These are phyloP conservation scores for Eucalyptus sideroxylon DNA, from an alignment of 345 rosid genomes.

Conservation along the genomic window DNA sequence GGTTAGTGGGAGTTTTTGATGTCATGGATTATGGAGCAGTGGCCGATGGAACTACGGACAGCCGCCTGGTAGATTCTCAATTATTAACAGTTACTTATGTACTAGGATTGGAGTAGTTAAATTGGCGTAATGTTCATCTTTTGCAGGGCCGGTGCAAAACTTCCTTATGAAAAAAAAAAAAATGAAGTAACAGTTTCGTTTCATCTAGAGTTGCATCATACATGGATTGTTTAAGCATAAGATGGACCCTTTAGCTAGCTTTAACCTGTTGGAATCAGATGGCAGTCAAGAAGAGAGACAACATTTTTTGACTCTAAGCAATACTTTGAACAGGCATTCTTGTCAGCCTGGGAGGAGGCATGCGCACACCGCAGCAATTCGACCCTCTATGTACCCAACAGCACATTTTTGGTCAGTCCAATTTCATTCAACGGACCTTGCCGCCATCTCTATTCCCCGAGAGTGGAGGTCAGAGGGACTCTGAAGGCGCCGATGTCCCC, in stretches of 20 bases:
- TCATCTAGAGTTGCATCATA: neutral
- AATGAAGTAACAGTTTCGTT: neutral
- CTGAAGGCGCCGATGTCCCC: slow-evolving; percentile 12
- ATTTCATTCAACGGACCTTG: neutral
- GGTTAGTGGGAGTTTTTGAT: neutral
- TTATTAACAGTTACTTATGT: neutral
- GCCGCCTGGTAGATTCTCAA: slow-evolving; percentile 4
- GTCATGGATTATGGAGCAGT: slow-evolving; percentile 27
- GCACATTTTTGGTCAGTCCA: neutral
- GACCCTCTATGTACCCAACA: neutral
- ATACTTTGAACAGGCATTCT: neutral
- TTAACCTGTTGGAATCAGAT: neutral
- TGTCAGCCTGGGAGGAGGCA: neutral
- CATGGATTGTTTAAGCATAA: neutral
- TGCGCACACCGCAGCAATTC: neutral
- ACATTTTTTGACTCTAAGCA: neutral
- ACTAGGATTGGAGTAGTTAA: neutral
- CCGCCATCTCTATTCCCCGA: slow-evolving; percentile 2
- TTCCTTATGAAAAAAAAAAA: neutral
- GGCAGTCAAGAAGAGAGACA: neutral
- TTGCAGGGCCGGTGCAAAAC: neutral
- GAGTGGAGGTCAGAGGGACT: slow-evolving; percentile 16
- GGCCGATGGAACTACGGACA: slow-evolving; percentile 16
- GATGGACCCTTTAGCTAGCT: neutral
- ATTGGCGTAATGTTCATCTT: neutral